phyloP scores from a whole-genome alignment of 2,329 filamentous ascomycete genomes.

The Tolypocladium ovalisporum region DNA sequence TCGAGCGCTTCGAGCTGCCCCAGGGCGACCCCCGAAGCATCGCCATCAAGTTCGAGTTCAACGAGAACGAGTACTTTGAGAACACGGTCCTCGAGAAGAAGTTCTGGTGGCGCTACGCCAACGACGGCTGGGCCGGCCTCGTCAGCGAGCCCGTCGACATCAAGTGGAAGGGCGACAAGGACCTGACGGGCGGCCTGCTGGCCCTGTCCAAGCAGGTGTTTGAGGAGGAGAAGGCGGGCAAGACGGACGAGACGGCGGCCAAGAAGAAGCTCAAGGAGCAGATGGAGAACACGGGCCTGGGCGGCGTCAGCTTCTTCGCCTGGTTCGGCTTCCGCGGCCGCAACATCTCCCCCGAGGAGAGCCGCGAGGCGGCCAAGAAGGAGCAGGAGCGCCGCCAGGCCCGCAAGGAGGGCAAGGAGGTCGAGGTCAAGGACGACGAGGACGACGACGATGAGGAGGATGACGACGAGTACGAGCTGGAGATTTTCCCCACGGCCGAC shows the following conservation, averaged over 20 bases:
- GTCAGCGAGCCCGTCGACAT: constrained; percentile 86
- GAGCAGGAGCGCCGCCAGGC: constrained; percentile 45
- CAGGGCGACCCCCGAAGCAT: constrained; percentile 72
- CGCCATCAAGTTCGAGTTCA: constrained; percentile 67
- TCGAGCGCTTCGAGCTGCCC: constrained; percentile 72
- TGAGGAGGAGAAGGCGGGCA: constrained; percentile 41
- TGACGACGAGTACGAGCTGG: constrained; percentile 56
- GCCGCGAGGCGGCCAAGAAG: constrained; percentile 46
- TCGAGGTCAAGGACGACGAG: constrained; percentile 29
- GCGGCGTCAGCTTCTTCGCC: constrained; percentile 70
- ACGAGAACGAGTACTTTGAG: constrained; percentile 71
- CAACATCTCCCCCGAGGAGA: constrained; percentile 64
- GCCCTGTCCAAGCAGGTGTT: constrained; percentile 61
- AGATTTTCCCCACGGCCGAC: constrained; percentile 83
- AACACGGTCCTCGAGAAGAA: constrained; percentile 76
- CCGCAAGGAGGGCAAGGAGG: constrained; percentile 39
- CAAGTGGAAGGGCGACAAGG: constrained; percentile 70
- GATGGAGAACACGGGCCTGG: constrained; percentile 50
- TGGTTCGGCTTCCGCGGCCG: constrained; percentile 75
- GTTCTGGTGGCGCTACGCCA: constrained; percentile 70
- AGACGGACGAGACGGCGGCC: constrained; percentile 30
- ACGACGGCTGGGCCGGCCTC: constrained; percentile 60
- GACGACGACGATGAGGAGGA: constrained; percentile 52
- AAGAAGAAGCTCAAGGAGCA: constrained; percentile 41
- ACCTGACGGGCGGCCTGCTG: constrained; percentile 72